Percentiles rank a stretch among this genome's conserved stretches.
phyloP scores from a whole-genome alignment of 2,329 filamentous ascomycete species.

The Hansfordia pulvinata region DNA sequence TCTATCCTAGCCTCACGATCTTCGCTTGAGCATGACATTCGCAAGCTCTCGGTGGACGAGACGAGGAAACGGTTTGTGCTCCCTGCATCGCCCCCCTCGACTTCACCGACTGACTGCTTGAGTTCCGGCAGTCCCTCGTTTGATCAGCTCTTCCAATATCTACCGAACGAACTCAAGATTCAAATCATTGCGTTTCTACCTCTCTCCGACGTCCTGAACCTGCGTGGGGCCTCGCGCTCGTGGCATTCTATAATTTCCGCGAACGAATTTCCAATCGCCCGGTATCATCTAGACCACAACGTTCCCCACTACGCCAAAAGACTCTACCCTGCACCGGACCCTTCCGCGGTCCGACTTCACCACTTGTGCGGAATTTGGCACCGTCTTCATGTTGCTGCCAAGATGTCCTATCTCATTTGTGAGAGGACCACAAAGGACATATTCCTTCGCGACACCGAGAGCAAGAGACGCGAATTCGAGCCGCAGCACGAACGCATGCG shows the following conservation, averaged over 20 bases:
- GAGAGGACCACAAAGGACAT: constrained; percentile 54
- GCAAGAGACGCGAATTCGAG: constrained; percentile 41
- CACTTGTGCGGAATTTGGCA: constrained; percentile 54
- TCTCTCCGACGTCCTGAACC: constrained; percentile 43
- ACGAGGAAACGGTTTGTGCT: constrained; percentile 12
- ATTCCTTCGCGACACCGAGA: constrained; percentile 42
- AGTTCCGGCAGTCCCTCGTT: constrained; percentile 19
- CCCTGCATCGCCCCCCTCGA: not conserved
- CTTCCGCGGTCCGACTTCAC: constrained; percentile 37
- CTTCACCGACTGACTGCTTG: not conserved
- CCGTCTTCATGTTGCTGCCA: constrained; percentile 48
- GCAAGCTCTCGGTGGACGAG: constrained; percentile 11
- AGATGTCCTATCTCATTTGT: constrained; percentile 47
- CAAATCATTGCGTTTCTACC: constrained; percentile 48
- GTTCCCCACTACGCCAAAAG: constrained; percentile 46
- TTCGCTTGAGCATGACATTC: constrained; percentile 16
- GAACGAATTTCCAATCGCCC: constrained; percentile 47
- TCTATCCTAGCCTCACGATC: constrained; percentile 16
- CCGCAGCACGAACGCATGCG: constrained; percentile 51
- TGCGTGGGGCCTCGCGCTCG: constrained; percentile 42
- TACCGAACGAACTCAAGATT: constrained; percentile 49
- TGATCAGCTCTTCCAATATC: constrained; percentile 39
- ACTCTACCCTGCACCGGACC: constrained; percentile 40
- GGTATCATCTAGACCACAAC: constrained; percentile 44
- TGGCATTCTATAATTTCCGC: constrained; percentile 46